Base-by-base conservation (phyloP, 202 grass and related monocot species). In the Cymbopogon flexuosus region DNA sequence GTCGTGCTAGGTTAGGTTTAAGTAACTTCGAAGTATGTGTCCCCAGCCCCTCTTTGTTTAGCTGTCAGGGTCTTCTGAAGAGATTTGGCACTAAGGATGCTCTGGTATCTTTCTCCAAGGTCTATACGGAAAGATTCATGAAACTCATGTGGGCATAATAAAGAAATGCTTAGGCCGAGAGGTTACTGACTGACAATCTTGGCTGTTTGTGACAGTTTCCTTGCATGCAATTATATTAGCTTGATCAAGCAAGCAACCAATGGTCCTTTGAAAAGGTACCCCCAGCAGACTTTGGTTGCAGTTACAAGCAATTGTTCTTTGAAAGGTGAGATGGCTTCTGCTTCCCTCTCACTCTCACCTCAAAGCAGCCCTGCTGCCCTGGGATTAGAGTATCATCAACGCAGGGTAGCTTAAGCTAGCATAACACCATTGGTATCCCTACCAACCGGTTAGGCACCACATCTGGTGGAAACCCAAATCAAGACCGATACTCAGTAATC, bases 101-200 rank as follows among this genome's bases (percentile, higher is more conserved):
- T 77, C 52, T 34, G 43, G 8, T 61, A 67, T 56, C 67, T 85
- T 79, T 65, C 65, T 39, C 46, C 66, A 59, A 78, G 45, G 51
- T 45, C 71, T 42, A 52, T 42, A 41, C 64, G 65, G 65, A 85
- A 80, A 45, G 46, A 41, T 35, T 13, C 77, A 85, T 60, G 72
- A 85, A 81, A 81, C 65, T 67, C 58, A 72, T 81, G 58, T 65
- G 21, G 19, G 58, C 14, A 34, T 72, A 29, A 61, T 62, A 77
- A 67, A 78, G 24, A 42, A 76, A 47, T 64, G 39, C 5, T 52
- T 62, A 66, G 66, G 68, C 39, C 23, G 47, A 73, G 21, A 82
- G 51, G n/a, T 9, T 51, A 60, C 56, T 74, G 79, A 86, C 83
- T 62, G 79, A 86, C 79, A 85, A 56, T 65, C 47, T 85, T 82